Evolutionary conservation across 1,139 yeast genomes (phyloP).

Genomic region (Pichia sp.): DNA sequence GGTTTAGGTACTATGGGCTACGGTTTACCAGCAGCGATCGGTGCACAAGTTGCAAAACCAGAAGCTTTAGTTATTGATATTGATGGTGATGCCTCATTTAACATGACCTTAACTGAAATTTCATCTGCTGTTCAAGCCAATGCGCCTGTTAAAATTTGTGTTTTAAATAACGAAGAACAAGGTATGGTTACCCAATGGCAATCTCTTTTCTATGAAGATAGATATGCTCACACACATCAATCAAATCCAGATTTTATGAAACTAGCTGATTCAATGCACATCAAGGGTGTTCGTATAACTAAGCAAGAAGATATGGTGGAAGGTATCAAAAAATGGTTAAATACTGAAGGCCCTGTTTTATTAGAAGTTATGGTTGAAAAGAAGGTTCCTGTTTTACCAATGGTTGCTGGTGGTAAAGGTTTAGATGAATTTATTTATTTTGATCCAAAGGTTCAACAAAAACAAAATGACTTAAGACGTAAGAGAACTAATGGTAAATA

Average conservation of each 20-base stretch:
- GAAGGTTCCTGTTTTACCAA: constrained; percentile 96
- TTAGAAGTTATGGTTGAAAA: constrained; percentile 87
- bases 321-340: constrained; percentile 69
- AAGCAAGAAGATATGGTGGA: constrained; percentile 58
- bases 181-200: constrained; percentile 99
- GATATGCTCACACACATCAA: constrained; percentile 96
- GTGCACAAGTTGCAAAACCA: constrained; percentile 95
- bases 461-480: constrained; percentile 58
- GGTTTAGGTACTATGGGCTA: constrained; percentile 99
- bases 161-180: constrained; percentile 94
- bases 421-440: constrained; percentile 85
- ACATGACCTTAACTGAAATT: constrained; percentile 92
- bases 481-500: constrained; percentile 55
- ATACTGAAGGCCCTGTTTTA: constrained; percentile 73
- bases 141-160: constrained; percentile 82
- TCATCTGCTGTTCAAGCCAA: constrained; percentile 91
- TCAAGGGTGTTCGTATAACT: constrained; percentile 70
- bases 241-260: constrained; percentile 87
- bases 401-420: constrained; percentile 96
- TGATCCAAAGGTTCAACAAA: constrained; percentile 72
- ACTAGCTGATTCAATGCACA: constrained; percentile 90
- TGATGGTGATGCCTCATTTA: constrained; percentile 97
- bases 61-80: constrained; percentile 92
- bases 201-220: constrained; percentile 89
- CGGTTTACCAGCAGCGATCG: constrained; percentile 96